Base-by-base conservation (phyloP, 306 rosid species). In the Inga laurina region DNA sequence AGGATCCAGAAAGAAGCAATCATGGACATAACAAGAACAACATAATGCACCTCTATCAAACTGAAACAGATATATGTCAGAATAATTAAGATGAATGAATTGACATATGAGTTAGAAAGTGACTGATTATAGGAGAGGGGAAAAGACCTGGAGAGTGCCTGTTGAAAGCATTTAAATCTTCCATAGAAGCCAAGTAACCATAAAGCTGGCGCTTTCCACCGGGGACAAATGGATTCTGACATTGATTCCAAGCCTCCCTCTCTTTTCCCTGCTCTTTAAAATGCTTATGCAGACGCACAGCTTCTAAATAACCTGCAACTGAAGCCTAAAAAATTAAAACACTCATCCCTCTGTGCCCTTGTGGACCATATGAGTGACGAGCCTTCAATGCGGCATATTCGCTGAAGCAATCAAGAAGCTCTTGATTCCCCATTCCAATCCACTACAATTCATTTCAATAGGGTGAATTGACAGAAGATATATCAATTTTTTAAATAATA, bases 401-500 rank as follows among this genome's bases (percentile, higher is more conserved):
- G 3, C 72, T 22, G 79, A 88, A 88, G 86, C 75, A 86, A 84
- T 84, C 88, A 79, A 86, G 86, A 57, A 88, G 89, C 59, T 88
- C 89, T 79, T 86, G 88, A 41, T 79, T 88, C 48, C 91, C 91
- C 91, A 88, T 88, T 78, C 91, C 91, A 14, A 3, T 82, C 91
- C 89, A 86, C 91, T 88, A 12, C 80, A 85, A 85, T 67, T 77
- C 81, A 82, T 76, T 74, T 77, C 61, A 79, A n/a, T 22, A 16
- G 69, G 43, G 72, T 82, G 16, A 81, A 67, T 69, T 43, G 14
- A 84, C 68, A 80, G 5, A 68, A 13, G 59, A 51, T 39, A 79
- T 16, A 65, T 3, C 48, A 35, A 35, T 41, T 5, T 35, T 24
- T 66, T 35, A 12, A 21, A 57, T 4, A 54, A 44, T 54, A 61